These are phyloP conservation scores for Metrosideros polymorpha DNA, from an alignment of 441 rosid species.

Conservation along the genomic window DNA sequence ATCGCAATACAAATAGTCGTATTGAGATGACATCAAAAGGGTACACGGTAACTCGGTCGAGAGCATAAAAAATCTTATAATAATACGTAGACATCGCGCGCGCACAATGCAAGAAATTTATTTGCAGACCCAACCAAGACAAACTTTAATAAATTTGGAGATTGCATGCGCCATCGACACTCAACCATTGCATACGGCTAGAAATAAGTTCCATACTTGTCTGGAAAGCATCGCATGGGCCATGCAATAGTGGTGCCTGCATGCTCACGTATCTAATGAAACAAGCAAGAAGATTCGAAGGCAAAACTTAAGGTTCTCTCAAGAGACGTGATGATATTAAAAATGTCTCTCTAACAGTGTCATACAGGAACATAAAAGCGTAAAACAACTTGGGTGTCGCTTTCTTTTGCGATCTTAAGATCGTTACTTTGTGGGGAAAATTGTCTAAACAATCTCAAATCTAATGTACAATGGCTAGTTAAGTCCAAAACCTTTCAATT, in stretches of 20 bases:
- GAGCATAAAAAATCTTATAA: not conserved
- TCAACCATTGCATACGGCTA: not conserved
- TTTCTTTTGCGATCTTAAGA: not conserved
- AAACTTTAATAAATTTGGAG: not conserved
- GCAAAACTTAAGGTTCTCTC: not conserved
- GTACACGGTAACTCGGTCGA: not conserved
- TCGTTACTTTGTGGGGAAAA: too few species aligned
- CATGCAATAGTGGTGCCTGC: not conserved
- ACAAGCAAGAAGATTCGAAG: not conserved
- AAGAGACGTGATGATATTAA: not conserved
- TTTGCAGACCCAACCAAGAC: not conserved
- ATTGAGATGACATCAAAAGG: accelerated
- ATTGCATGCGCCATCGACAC: not conserved
- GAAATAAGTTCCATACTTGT: not conserved
- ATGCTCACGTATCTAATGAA: not conserved
- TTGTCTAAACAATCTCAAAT: too few species aligned
- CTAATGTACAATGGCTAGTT: too few species aligned
- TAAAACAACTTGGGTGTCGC: not conserved
- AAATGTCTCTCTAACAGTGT: not conserved
- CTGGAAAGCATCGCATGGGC: not conserved
- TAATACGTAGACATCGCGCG: not conserved
- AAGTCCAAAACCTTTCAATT: too few species aligned
- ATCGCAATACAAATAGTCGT: not conserved
- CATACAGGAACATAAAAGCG: not conserved
- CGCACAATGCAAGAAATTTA: accelerated